Evolutionary conservation across 306 rosid genomes (phyloP), one percentile per base, ranked within the genome.

Genomic region (Delonix regia): DNA sequence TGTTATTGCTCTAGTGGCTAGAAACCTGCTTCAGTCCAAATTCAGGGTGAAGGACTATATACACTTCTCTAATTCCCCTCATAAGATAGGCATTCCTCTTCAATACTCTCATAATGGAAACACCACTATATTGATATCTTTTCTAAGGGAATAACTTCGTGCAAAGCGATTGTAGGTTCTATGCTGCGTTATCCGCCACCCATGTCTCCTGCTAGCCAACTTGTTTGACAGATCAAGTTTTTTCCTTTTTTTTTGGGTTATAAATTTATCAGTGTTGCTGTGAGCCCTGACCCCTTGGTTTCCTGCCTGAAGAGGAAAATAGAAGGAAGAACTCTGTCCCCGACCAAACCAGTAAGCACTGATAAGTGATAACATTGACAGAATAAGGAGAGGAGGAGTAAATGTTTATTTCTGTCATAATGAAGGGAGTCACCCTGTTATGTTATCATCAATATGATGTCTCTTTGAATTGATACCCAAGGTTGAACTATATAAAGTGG

Each of bases 401-500:
- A 34, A 7, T 9, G 55, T 71, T 63, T 45, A 64, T 38, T 72
- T 44, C 30, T 57, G n/a, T 55, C 14, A 33, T 33, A 66, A 80
- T 45, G 8, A 34, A 63, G 22, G 21, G 49, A 78, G 39, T 18
- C 41, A 59, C 22, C 34, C 11, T 56, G 39, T 55, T 9, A 68
- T 45, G 42, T 77, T 12, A 78, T 59, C 47, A 33, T 16, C 75
- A 67, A 69, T 74, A 80, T 74, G 22, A 34, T 22, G 33, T 75
- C 57, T 75, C 47, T 56, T 33, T 74, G 28, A 74, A 30, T 44
- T 30, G 44, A 55, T 66, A 30, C 71, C 33, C 15, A 6, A 64
- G 38, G 61, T 49, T 65, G 45, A 55, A 47, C 41, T 19, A 64
- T 34, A 71, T 34, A 49, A 59, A 25, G 73, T 41, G 56, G 75